Evolutionary conservation across 2,329 filamentous ascomycete genomes (phyloP), one percentile per base, ranked within the genome.

Genomic region (Sclerotinia borealis): DNA sequence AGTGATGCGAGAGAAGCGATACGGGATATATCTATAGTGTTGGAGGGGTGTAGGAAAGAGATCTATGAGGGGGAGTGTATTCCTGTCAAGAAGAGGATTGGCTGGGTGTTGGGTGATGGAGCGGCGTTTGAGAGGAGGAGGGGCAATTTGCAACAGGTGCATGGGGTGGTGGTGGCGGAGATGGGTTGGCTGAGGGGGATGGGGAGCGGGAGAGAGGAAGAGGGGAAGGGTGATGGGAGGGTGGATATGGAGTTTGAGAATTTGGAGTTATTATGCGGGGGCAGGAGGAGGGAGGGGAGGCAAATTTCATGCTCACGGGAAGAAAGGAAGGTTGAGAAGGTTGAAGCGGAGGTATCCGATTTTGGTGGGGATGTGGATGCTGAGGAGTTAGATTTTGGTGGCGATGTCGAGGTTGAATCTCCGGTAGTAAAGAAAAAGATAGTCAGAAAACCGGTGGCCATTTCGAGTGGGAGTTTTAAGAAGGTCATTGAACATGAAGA

Each of bases 131-230:
- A 41, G 8, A 52, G 49, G 27, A 47, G 63, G 31, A 61, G 34
- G 7, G 22, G 27, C 0, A 64, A 64, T 50, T 43, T 64, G 41
- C 56, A 61, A 17, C 48, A 55, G 27, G 56, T 61, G 17, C 63
- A 64, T 64, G 59, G 22, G 19, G 58, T 49, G 9, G 15, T 64
- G 17, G 31, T 48, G 49, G 34, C 50, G 9, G 63, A 64, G 45
- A 64, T 64, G 2, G 34, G 3, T 4, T 61, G 41, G 25, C 41
- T 64, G 59, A 37, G 63, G 4, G 22, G 49, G 22, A 19, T 10
- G 27, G 17, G 31, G 8, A 61, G 22, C n/a, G 4, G 22, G 49
- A 19, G 27, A 5, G 27, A 11, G 31, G 8, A 61, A 17, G 59
- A 37, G 63, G 4, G 22, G 49, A 34, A 10, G 10, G 27, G 9